Evolutionary conservation across 179 eudicot genomes (phyloP), one percentile per base, ranked within the genome.

Genomic region (Beta macrorhiza): DNA sequence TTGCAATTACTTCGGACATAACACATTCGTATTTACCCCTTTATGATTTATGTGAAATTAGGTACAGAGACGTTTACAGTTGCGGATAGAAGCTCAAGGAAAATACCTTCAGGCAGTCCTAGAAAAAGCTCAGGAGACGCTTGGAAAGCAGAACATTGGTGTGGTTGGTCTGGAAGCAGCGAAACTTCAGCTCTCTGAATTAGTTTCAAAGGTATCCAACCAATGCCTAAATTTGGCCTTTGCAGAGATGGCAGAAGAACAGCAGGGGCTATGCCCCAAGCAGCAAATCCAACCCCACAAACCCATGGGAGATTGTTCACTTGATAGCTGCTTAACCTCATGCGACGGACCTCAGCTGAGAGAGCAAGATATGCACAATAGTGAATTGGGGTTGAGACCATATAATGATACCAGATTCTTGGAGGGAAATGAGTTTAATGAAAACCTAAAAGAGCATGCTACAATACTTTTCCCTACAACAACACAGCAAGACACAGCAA

Each of bases 61-160:
- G 99, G 98, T 96, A 79, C 99, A 96, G 78, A 84, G 92, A 68
- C 97, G 95, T 85, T 86, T 96, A 67, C 99, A 96, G 80, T 86
- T 94, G 44, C 88, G 94, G 20, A 96, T 96, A 83, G 99, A 96
- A 81, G 93, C 98, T 77, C 99, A 96, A 86, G 99, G 98, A 20
- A 96, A 92, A 83, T 94, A 96, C 87, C 89, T 96, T 68, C 98
- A 96, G 71, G 73, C 95, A 16, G 94, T 96, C 64, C 84, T 96
- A 32, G 99, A 96, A 86, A 96, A 92, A 79, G 99, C 99, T 63
- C 95, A 92, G 77, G 94, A 96, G 76, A 94, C 98, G 4, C 88
- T 96, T 7, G 97, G 91, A 75, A 90, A 86, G 84, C 97, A 94
- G 72, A 90, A 93, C 77, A 79, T 89, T 61, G 92, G 93, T 17